These are phyloP conservation scores for Hymenoscyphus fraxineus DNA, from an alignment of 2,329 filamentous ascomycete species.

Conservation along the genomic window DNA sequence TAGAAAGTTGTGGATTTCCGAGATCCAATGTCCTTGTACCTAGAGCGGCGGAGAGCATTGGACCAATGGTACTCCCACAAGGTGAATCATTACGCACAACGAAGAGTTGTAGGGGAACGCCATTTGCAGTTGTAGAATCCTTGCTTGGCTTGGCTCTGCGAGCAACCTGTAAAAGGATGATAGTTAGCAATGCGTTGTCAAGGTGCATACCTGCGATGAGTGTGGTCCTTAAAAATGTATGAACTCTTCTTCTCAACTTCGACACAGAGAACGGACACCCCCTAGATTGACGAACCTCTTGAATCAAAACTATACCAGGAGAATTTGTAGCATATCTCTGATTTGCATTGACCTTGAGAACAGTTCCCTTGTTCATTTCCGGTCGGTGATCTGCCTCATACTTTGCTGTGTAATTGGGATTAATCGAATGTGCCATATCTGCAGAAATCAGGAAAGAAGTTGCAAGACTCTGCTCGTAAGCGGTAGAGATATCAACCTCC, in stretches of 20 bases:
- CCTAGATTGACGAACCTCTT: constrained; percentile 50
- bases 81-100: constrained; percentile 93
- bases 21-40: constrained; percentile 87
- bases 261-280: neutral
- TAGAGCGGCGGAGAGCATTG: constrained; percentile 86
- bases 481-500: constrained; percentile 65
- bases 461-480: constrained; percentile 88
- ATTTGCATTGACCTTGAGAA: constrained; percentile 98
- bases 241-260: neutral
- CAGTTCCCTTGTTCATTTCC: constrained; percentile 92
- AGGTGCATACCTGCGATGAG: neutral
- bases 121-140: constrained; percentile 48
- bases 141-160: constrained; percentile 50
- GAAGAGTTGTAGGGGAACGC: constrained; percentile 89
- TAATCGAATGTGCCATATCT: constrained; percentile 95
- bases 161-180: constrained; percentile 48
- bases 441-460: constrained; percentile 92
- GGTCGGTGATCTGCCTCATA: constrained; percentile 90
- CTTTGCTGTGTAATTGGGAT: constrained; percentile 90
- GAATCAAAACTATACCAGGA: constrained; percentile 86
- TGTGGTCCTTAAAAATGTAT: neutral
- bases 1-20: constrained; percentile 89
- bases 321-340: constrained; percentile 95
- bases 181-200: neutral
- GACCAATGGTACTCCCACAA: constrained; percentile 94